Evolutionary conservation across 306 rosid species (phyloP), one percentile per base, ranked within the genome.

Genomic region (Sesbania bispinosa): DNA sequence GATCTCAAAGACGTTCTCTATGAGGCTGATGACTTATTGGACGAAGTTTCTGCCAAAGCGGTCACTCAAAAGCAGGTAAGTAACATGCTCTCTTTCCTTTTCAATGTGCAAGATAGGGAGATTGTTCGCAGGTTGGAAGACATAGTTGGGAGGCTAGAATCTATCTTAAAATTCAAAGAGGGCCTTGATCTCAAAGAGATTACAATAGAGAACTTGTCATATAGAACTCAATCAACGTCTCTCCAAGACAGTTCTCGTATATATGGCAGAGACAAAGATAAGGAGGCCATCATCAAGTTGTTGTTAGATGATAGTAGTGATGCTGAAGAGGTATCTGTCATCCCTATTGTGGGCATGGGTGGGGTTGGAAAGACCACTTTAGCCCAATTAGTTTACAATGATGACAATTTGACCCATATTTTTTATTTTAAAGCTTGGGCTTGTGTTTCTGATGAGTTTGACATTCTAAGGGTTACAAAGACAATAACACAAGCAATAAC

Each of bases 321-420:
- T 2, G 9, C 11, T 4, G 50, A 14, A 4, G 26, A 66, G 3
- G 2, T 46, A 8, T 45, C 71, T 2, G 59, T 72, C 19, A 19
- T 71, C 9, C 55, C 77, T 15, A 58, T 71, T 11, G 77, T 71
- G 20, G 76, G 67, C 4, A 71, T 71, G 76, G 76, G 76, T 1
- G 76, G 76, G 39, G n/a, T 71, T 14, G 67, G 77, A 4, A 71
- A 71, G 14, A 71, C 77, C 7, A 58, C 67, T 2, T 14, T 71
- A 2, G 77, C 68, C 10, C 77, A 71, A 71, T 6, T 42, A 14
- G 6, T 20, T 1, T 71, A 58, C 21, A 71, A 58, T 13, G 54
- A 71, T 7, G 35, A 60, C 14, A 35, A 8, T 4, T 11, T 58
- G 23, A 23, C 43, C 59, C 10, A 11, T 2, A 27, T 8, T 0